Percentiles rank a stretch among this genome's conserved stretches.
Conservation (phyloP, 345 rosid species). For the Pugionium cornutum region DNA sequence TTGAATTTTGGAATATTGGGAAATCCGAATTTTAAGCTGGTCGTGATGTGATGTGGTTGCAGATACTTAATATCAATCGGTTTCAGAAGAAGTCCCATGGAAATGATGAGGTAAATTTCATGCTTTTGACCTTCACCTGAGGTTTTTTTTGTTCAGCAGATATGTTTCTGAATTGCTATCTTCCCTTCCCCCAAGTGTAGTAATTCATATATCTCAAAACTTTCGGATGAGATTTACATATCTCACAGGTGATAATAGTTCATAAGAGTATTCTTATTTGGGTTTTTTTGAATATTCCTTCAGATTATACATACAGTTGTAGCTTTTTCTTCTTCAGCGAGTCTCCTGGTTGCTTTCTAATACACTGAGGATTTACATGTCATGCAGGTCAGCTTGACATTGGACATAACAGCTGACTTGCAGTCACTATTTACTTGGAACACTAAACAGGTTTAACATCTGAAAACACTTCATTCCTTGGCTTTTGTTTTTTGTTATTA, state of each 20-base stretch:
- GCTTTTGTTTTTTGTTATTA: constrained; percentile 6
- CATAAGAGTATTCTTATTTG: not conserved
- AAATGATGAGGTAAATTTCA: constrained; percentile 72
- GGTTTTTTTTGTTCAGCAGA: constrained; percentile 1
- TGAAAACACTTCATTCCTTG: not conserved
- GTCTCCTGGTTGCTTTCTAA: not conserved
- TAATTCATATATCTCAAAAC: not conserved
- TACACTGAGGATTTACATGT: constrained; percentile 8
- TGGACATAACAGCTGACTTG: constrained; percentile 85
- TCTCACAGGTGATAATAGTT: not conserved
- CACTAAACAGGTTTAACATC: constrained; percentile 78
- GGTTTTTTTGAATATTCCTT: not conserved
- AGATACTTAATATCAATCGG: constrained; percentile 89
- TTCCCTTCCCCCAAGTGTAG: not conserved
- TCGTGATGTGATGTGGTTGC: constrained; percentile 27
- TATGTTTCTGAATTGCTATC: constrained; percentile 11
- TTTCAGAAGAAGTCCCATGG: constrained; percentile 85
- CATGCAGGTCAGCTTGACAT: constrained; percentile 78
- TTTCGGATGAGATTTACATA: not conserved
- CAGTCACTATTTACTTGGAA: constrained; percentile 95
- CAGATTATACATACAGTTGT: not conserved
- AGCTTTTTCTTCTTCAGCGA: not conserved
- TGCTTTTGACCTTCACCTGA: not conserved
- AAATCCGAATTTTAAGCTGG: not conserved
- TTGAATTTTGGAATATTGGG: not conserved